Base-by-base conservation (phyloP, 495 filamentous ascomycete genomes). In the Talaromyces ruber region DNA sequence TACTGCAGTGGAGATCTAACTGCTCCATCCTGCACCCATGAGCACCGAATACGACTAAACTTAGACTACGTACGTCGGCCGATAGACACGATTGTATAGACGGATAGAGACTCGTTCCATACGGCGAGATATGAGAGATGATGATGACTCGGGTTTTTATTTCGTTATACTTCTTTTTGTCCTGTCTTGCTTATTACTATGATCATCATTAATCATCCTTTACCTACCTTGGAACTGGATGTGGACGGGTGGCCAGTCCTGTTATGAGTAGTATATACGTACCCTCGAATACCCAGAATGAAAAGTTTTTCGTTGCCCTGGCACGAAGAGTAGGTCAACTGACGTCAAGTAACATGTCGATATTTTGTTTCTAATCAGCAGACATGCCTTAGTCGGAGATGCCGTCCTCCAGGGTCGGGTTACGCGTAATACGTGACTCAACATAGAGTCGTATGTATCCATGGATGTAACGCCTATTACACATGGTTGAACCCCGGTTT, bases 1-100 rank as follows among this genome's bases (percentile, higher is more conserved):
- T 0, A 73, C 72, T 50, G 74, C 74, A 37, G 64, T 80, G 29
- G 71, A 79, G 63, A 74, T 80, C 43, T 80, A 62, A 76, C 12
- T 14, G 26, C 21, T 28, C 18, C 43, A 12, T 1, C 5, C n/a
- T n/a, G 5, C 37, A 2, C n/a, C 1, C 11, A n/a, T 11, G 9
- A 37, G 4, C 8, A 14, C 8, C 8, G n/a, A 21, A n/a, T 21
- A 7, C n/a, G n/a, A 47, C 43, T 47, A 21, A 9, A 37, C 7
- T n/a, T 47, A 47, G 43, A 47, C 43, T 9, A 47, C 37, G 11
- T 43, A 43, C 43, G 7, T 47, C n/a, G 43, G n/a, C 43, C 18
- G 43, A 47, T 47, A 47, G 43, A 47, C 43, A 21, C 6, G 43
- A 21, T 47, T 21, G 43, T 47, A 47, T 47, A 47, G 43, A 22